Base-by-base conservation (phyloP, 2,329 filamentous ascomycete species). In the Keithomyces neogunnii region DNA sequence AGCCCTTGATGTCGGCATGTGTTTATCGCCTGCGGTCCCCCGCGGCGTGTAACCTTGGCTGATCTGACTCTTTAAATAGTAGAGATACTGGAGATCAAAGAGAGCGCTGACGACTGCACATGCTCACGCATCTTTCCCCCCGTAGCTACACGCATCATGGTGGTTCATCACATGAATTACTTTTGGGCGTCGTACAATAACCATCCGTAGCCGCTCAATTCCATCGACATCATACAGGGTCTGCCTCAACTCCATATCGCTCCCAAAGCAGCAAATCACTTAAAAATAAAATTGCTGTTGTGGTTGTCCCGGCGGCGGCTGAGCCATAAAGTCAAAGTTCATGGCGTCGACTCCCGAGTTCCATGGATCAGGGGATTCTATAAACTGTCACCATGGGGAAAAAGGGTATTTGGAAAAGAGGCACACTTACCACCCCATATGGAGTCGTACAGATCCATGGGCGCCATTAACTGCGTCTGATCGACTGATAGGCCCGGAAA, bases 381-480 rank as follows among this genome's bases (percentile, higher is more conserved):
- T 45, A 2, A 47, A 36, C 30, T 44, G 40, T 44, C 40, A 44
- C 30, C 30, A 44, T 44, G 19, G 39, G 26, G 7, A 4, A 40
- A 28, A 44, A 5, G 6, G 6, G 28, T 29, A 9, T 11, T 29
- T 5, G 3, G n/a, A 26, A 2, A 40, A 26, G 36, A 5, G n/a
- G n/a, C 0, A 39, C 9, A 71, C 78, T 63, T 66, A 84, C 81
- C 81, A 74, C 80, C 84, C 69, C 84, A 85, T 45, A 85, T 85
- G 3, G 80, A 83, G 59, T 85, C 81, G 61, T 84, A 85, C 1
- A 85, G 67, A 54, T 85, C 82, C 80, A 85, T 81, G 1, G 82
- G 82, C 38, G 81, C 82, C 73, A 85, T 80, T 57, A 81, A 78
- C 35, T 79, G 70, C 3, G 75, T 71, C 13, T 78, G 77, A 53